Conservation (phyloP, 78 protist genomes). For the Isochrysis galbana region DNA sequence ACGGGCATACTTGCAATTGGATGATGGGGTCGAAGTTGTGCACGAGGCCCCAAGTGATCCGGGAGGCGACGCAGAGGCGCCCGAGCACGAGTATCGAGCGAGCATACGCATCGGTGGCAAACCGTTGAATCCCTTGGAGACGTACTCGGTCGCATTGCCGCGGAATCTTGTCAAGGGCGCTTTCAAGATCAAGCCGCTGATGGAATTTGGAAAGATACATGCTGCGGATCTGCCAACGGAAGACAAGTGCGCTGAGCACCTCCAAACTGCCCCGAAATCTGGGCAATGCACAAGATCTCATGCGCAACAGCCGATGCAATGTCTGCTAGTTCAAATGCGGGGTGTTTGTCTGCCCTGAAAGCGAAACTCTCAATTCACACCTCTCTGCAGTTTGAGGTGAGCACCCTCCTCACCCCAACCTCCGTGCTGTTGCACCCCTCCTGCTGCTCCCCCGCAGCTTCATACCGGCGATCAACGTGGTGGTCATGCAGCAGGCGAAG, state of each 20-base stretch:
- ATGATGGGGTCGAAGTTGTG: background rate
- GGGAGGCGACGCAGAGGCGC: background rate
- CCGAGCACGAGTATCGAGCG: background rate
- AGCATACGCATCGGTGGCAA: background rate
- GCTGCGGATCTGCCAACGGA: background rate
- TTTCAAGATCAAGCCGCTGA: background rate
- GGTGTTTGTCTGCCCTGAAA: background rate
- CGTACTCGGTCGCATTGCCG: background rate
- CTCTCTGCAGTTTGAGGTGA: background rate
- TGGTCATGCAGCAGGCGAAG: constrained; percentile 18
- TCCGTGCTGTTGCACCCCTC: background rate
- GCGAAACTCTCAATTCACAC: background rate
- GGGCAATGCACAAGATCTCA: background rate
- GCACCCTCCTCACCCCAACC: background rate
- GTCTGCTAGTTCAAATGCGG: background rate
- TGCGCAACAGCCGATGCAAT: background rate
- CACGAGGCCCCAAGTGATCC: too few species aligned
- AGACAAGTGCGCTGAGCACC: background rate
- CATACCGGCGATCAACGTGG: background rate
- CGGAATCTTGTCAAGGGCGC: background rate
- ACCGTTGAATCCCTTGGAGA: background rate
- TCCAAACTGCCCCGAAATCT: background rate
- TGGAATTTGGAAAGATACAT: background rate
- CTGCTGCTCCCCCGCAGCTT: background rate
- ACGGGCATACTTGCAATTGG: background rate